Percentiles rank a stretch among this genome's conserved stretches.
These are phyloP conservation scores for Lanmaoa rubissima DNA, from an alignment of 768 basidiomycete genomes.

Conservation along the genomic window DNA sequence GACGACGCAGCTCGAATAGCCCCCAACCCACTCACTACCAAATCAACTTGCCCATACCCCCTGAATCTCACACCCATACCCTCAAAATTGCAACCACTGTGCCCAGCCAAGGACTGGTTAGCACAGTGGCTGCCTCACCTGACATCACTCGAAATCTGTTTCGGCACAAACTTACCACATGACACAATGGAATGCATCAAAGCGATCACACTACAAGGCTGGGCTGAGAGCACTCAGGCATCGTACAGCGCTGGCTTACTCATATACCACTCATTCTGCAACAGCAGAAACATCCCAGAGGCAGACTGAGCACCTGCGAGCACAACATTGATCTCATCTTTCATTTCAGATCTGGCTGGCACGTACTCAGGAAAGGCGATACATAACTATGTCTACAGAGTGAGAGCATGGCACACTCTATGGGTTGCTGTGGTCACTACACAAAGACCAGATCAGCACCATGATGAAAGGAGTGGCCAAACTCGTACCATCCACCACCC, in stretches of 20 bases:
- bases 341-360: not conserved
- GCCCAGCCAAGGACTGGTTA: not conserved
- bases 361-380: not conserved
- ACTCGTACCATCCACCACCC: not conserved
- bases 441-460: not conserved
- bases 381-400: not conserved
- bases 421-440: not conserved
- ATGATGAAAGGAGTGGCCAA: not conserved
- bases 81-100: too few species aligned
- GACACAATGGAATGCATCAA: not conserved
- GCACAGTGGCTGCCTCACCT: not conserved
- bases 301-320: not conserved
- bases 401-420: not conserved
- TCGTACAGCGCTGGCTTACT: not conserved
- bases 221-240: not conserved
- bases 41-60: too few species aligned
- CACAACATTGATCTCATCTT: fast-evolving
- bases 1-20: too few species aligned
- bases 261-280: not conserved
- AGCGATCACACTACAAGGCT: not conserved
- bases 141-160: fast-evolving
- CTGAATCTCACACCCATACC: too few species aligned
- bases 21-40: too few species aligned
- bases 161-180: too few species aligned
- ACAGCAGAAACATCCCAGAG: not conserved